Evolutionary conservation across 2,329 filamentous ascomycete genomes (phyloP), one percentile per base, ranked within the genome.

Genomic region (Trichophyton schoenleinii): DNA sequence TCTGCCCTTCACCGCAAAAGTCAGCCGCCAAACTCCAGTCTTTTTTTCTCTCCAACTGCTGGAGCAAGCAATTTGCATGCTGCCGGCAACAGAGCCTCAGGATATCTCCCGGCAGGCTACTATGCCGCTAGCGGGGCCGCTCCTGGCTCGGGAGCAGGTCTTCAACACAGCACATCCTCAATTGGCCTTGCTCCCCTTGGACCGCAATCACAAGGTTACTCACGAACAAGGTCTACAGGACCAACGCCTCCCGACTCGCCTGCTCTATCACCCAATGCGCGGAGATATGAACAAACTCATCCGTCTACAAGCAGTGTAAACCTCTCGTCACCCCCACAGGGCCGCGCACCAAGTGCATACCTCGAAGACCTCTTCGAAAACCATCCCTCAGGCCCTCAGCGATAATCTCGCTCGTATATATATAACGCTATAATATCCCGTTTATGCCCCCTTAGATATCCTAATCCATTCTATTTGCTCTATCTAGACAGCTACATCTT

Each of bases 31-130:
- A 87, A 83, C 69, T 84, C 84, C 42, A 89, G 87, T 64, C 80
- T 97, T 15, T 99, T 99, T 82, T 99, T 96, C 79, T 96, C 91
- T 6, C 94, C 94, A 0, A 97, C 94, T 0, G 91, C 91, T 1
- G 84, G 83, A 44, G 77, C 82, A 6, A 78, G 79, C 62, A 55
- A 55, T 28, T 78, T 77, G 63, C 75, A 79, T 44, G 76, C 75
- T 53, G 83, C 83, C 67, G 70, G 70, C n/a, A 82, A 82, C 65
- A 86, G 91, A 60, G 84, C 83, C 63, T 95, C 89, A n/a, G 71
- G 63, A 34, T 95, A 92, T 71, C 80, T 96, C 20, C 92, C 92
- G 15, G 87, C 92, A 2, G 92, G 92, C 1, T 96, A 95, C 76
- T 97, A 97, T 70, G 87, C 90, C 36, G 82, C 89, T 3, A 83